Evolutionary conservation across 129 eudicot species (phyloP).

Genomic region (Lactuca sativa): DNA sequence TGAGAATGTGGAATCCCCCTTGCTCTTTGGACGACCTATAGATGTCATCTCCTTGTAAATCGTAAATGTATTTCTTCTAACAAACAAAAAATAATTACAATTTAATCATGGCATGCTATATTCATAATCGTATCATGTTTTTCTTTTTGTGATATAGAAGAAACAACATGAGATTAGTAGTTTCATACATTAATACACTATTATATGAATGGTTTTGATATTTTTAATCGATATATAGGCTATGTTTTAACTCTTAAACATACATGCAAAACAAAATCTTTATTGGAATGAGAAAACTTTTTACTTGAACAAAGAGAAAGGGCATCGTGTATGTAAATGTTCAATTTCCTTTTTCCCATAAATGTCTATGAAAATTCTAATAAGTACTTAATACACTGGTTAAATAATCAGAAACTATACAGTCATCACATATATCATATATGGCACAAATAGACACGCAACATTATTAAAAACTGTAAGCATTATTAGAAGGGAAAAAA

Average conservation of each 20-base stretch:
- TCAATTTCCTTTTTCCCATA: neutral
- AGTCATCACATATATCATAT: neutral
- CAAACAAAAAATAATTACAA: no score
- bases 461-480: neutral
- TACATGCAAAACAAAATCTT: constrained; percentile 43
- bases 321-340: constrained; percentile 28
- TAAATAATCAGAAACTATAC: neutral
- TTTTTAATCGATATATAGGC: neutral
- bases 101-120: no score
- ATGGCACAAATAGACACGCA: neutral
- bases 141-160: no score
- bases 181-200: no score
- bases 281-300: constrained; percentile 34
- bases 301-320: constrained; percentile 31
- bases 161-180: no score
- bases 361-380: constrained; percentile 3
- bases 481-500: neutral
- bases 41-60: no score
- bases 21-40: no score
- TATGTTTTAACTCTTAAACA: constrained; percentile 19
- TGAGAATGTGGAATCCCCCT: no score
- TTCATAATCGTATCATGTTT: no score
- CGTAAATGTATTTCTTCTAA: no score
- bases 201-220: no score
- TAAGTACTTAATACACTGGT: neutral